These are phyloP conservation scores for Tolypocladium sp. DNA, from an alignment of 2,329 filamentous ascomycete genomes.

Conservation along the genomic window DNA sequence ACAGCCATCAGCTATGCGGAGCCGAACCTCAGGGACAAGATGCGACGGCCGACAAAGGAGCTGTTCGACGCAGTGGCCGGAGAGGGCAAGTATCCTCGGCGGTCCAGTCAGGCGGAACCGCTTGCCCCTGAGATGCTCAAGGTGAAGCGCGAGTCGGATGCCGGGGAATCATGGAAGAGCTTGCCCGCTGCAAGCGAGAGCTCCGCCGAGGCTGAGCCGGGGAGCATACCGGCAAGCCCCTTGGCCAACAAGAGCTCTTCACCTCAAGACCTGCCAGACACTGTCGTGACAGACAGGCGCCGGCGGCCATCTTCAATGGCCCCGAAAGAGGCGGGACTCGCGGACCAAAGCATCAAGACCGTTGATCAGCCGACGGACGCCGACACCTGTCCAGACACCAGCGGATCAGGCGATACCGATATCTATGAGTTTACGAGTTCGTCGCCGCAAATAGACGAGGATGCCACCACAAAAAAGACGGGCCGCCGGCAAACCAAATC, in stretches of 20 bases:
- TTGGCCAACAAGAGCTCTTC: slow-evolving; percentile 28
- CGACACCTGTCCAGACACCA: slow-evolving; percentile 9
- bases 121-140: slow-evolving; percentile 13
- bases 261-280: slow-evolving; percentile 17
- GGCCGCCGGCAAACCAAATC: slow-evolving; percentile 22
- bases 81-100: slow-evolving; percentile 44
- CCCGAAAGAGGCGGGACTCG: slow-evolving; percentile 5
- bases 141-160: slow-evolving; percentile 23
- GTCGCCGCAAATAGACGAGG: slow-evolving; percentile 29
- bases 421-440: slow-evolving; percentile 46
- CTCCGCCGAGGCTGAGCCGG: slow-evolving; percentile 7
- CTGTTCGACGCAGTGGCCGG: slow-evolving; percentile 64
- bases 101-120: slow-evolving; percentile 26
- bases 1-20: slow-evolving; percentile 71
- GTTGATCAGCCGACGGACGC: slow-evolving; percentile 6
- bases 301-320: slow-evolving; percentile 27
- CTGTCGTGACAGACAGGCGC: slow-evolving; percentile 27
- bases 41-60: slow-evolving; percentile 71
- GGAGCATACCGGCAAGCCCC: slow-evolving; percentile 26
- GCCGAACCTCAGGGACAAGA: slow-evolving; percentile 72
- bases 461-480: slow-evolving; percentile 13
- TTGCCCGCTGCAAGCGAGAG: slow-evolving; percentile 7
- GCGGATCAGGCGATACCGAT: slow-evolving; percentile 26
- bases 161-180: slow-evolving; percentile 21
- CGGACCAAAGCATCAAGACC: slow-evolving; percentile 1